A percentile compares a stretch with the other conserved stretches of the same genome.
Evolutionary conservation across 345 rosid genomes (phyloP).

Genomic region (Salix arbutifolia): DNA sequence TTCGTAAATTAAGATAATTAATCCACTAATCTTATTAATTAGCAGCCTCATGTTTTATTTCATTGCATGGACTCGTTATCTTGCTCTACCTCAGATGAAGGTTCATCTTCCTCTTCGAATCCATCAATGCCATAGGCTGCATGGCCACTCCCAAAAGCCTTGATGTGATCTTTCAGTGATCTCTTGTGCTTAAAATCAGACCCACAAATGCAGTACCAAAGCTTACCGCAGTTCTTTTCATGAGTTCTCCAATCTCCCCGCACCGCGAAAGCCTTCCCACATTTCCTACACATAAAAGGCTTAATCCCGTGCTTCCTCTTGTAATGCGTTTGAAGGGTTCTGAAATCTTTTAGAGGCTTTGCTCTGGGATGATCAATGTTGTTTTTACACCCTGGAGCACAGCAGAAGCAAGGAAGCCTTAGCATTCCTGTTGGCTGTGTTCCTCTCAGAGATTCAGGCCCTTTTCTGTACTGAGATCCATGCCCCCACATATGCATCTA

Average conservation of each 20-base stretch:
- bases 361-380: conserved; percentile 71
- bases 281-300: conserved; percentile 71
- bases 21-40: neutral
- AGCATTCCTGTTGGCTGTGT: conserved; percentile 69
- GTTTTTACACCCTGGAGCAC: conserved; percentile 61
- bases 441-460: conserved; percentile 63
- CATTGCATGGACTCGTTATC: conserved; percentile 32
- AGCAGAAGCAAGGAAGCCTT: conserved; percentile 68
- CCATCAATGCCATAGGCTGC: conserved; percentile 46
- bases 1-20: neutral
- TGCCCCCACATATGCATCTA: conserved; percentile 73
- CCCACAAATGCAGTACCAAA: conserved; percentile 59
- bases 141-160: conserved; percentile 53
- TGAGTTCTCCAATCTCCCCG: conserved; percentile 77
- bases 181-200: conserved; percentile 65
- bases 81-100: conserved; percentile 55
- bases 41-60: neutral
- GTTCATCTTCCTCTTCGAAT: conserved; percentile 56
- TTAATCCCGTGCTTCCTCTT: conserved; percentile 67
- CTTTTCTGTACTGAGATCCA: conserved; percentile 58
- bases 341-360: conserved; percentile 62
- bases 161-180: conserved; percentile 57
- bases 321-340: conserved; percentile 74
- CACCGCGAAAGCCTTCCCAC: conserved; percentile 65
- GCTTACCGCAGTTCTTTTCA: conserved; percentile 68